phyloP scores from a whole-genome alignment of 306 rosid species.

The Cucurbita maxima region DNA sequence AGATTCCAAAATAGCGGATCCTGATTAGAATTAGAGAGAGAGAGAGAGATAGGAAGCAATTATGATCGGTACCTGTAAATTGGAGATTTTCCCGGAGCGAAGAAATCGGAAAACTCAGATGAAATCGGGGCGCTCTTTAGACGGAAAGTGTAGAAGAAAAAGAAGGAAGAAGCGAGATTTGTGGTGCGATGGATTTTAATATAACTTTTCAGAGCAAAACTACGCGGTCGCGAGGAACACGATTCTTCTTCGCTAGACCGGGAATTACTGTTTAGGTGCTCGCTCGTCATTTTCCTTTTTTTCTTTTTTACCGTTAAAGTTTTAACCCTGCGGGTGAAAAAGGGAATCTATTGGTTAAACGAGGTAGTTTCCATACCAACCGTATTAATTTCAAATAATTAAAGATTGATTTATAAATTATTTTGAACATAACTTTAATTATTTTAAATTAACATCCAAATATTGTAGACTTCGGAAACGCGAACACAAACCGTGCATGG shows the following conservation, averaged over 20 bases:
- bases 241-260: not conserved
- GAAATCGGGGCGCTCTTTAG: not conserved
- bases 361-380: too few relatives aligned
- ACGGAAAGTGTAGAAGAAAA: not conserved
- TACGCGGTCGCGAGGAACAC: constrained; percentile 1
- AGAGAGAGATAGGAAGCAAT: not conserved
- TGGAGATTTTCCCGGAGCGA: not conserved
- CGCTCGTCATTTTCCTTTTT: too few relatives aligned
- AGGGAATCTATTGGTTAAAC: too few relatives aligned
- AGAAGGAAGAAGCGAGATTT: not conserved
- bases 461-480: too few relatives aligned
- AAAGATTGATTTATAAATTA: too few relatives aligned
- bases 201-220: not conserved
- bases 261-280: not conserved
- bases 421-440: too few relatives aligned
- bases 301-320: not conserved
- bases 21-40: not conserved
- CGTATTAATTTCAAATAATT: too few relatives aligned
- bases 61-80: not conserved
- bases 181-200: not conserved
- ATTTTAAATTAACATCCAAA: too few relatives aligned
- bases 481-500: too few relatives aligned
- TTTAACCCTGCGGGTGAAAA: not conserved
- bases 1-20: not conserved
- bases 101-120: not conserved